Evolutionary conservation across 305 asterid species (phyloP), one percentile per base, ranked within the genome.

Genomic region (Rubia balearica): DNA sequence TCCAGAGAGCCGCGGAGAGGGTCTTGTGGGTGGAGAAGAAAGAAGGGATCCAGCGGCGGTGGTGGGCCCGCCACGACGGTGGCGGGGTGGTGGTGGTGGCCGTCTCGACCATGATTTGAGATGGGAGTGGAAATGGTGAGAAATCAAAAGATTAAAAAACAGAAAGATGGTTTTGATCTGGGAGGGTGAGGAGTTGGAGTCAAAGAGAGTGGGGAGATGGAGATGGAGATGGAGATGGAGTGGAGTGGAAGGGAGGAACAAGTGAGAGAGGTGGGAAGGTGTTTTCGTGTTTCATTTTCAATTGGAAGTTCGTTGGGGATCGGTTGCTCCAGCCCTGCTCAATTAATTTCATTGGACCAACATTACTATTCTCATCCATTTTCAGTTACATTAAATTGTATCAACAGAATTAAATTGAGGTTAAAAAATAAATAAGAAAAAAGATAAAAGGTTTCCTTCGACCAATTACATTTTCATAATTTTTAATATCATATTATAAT

Each of bases 41-140:
- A 30, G 79, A 60, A 48, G 86, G 86, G 78, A 87, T 75, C 89
- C 92, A 82, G 55, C 90, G 85, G 81, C 86, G 89, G 65, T 67
- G 84, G 72, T 76, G 84, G 63, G 72, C 83, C 80, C 86, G 82
- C 84, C 87, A 78, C 67, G 81, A 69, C 77, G 80, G 71, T 48
- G 81, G 70, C 24, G 89, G 63, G 13, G 63, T 10, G 46, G 83
- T 75, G 45, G 45, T 68, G 6, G 63, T 59, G 46, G 83, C 72
- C 49, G 81, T 79, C 74, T 89, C 92, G 79, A 82, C 81, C 91
- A 85, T 85, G 9, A 9, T 21, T 17, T n/a, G 59, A 55, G 12
- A 53, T 46, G 33, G 27, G 0, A 65, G 45, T 30, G 11, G 16
- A 10, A 8, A 8, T 42, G 27, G 17, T 33, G 60, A 33, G 33